Conservation (phyloP, 225 moss, liverwort and hornwort genomes). For the Asterella californica region DNA sequence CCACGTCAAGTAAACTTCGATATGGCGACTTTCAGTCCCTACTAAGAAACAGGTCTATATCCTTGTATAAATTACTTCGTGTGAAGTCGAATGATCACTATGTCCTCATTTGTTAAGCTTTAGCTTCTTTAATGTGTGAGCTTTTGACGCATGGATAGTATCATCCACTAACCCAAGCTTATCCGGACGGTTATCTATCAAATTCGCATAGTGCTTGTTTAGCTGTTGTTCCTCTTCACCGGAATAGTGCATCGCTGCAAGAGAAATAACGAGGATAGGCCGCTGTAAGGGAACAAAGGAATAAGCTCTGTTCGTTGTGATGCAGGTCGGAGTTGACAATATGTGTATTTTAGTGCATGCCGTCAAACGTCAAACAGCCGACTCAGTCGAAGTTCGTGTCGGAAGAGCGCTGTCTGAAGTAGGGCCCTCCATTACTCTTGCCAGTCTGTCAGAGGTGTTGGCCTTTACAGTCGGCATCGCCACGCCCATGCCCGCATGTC, state of each 20-base stretch:
- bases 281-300: background rate
- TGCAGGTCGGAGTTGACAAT: conserved; percentile 97
- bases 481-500: conserved; percentile 98
- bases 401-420: conserved; percentile 84
- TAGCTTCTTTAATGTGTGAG: too few relatives aligned
- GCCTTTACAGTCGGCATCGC: conserved; percentile 87
- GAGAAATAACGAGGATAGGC: too few relatives aligned
- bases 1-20: too few relatives aligned
- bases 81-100: too few relatives aligned
- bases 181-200: too few relatives aligned
- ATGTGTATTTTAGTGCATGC: conserved; percentile 99
- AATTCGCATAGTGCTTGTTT: too few relatives aligned
- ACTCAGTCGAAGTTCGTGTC: conserved; percentile 59
- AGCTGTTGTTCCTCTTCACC: background rate
- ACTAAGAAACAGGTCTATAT: too few relatives aligned
- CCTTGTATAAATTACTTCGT: too few relatives aligned
- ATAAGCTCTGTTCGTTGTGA: background rate
- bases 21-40: too few relatives aligned
- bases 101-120: too few relatives aligned
- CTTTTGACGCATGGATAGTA: too few relatives aligned
- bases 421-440: conserved; percentile 94
- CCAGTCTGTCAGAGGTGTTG: conserved; percentile 85
- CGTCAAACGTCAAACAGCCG: conserved; percentile 67
- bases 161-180: too few relatives aligned
- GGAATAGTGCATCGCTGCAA: background rate